phyloP scores from a whole-genome alignment of 192 early-diverging fungal genomes.

The Coemansia asiatica region DNA sequence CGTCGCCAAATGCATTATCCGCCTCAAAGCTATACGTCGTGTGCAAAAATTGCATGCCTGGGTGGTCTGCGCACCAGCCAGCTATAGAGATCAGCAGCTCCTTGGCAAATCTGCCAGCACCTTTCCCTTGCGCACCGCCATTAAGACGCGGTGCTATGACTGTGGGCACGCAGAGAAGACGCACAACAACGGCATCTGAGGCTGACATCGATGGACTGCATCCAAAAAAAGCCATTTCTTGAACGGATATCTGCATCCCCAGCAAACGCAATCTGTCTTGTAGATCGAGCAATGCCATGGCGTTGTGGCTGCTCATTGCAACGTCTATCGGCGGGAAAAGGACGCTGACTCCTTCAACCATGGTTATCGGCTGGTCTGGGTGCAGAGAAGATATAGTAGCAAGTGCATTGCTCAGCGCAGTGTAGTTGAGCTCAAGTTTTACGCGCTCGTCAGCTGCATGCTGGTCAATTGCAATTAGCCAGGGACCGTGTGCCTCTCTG shows the following conservation, averaged over 20 bases:
- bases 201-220: background rate
- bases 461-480: conserved; percentile 52
- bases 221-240: background rate
- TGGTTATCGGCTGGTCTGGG: conserved; percentile 8
- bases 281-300: background rate
- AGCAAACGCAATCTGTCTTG: conserved; percentile 13
- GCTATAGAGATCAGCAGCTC: conserved; percentile 25
- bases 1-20: background rate
- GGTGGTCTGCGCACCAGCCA: conserved; percentile 14
- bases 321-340: conserved; percentile 33
- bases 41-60: background rate
- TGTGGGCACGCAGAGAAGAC: conserved; percentile 31
- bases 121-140: conserved; percentile 1
- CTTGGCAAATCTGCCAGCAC: conserved; percentile 17
- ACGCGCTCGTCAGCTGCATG: conserved; percentile 56
- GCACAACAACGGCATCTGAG: background rate
- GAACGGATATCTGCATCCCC: conserved; percentile 21
- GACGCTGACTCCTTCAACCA: conserved; percentile 31
- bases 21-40: background rate
- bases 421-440: conserved; percentile 32
- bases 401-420: conserved; percentile 15
- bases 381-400: conserved; percentile 2
- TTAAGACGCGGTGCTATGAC: conserved; percentile 32
- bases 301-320: conserved; percentile 22
- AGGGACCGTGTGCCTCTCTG: conserved; percentile 7